A percentile compares a stretch with the other conserved stretches of the same genome.
phyloP scores from a whole-genome alignment of 306 rosid species.

The Glycine soja region DNA sequence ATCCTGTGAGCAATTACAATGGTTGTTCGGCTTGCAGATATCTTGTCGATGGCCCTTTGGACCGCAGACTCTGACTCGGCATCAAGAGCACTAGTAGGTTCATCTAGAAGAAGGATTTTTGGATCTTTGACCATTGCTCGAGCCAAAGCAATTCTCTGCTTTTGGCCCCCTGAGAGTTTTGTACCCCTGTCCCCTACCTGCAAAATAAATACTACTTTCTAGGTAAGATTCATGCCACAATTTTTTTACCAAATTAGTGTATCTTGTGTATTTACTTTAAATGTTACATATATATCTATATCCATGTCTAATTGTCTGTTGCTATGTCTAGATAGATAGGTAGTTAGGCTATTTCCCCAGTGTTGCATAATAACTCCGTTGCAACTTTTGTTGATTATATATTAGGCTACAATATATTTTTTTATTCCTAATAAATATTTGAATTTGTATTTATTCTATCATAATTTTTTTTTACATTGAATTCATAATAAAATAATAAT shows the following conservation, averaged over 20 bases:
- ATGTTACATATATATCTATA: not conserved
- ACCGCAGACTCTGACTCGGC: conserved; percentile 80
- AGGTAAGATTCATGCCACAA: not conserved
- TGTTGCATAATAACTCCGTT: not conserved
- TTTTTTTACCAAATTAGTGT: not conserved
- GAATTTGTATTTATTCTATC: too few species aligned
- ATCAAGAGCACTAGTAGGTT: conserved; percentile 95
- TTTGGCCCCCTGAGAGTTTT: conserved; percentile 93
- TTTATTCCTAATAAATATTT: too few species aligned
- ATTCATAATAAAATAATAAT: too few species aligned
- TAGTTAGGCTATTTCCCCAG: not conserved
- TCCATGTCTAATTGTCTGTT: too few species aligned
- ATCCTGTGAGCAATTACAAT: conserved; percentile 89
- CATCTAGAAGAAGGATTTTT: conserved; percentile 81
- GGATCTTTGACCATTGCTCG: conserved; percentile 91
- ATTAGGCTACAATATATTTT: too few species aligned
- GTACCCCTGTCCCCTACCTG: conserved; percentile 91
- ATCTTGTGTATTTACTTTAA: not conserved
- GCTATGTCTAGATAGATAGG: not conserved
- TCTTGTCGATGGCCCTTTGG: conserved; percentile 85
- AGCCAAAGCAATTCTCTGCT: conserved; percentile 89
- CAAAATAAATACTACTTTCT: conserved; percentile 28
- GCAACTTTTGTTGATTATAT: not conserved
- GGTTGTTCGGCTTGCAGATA: conserved; percentile 76
- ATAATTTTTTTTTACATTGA: too few species aligned